phyloP scores from a whole-genome alignment of 2,329 filamentous ascomycete species.

The Calonectria multiphialidica region DNA sequence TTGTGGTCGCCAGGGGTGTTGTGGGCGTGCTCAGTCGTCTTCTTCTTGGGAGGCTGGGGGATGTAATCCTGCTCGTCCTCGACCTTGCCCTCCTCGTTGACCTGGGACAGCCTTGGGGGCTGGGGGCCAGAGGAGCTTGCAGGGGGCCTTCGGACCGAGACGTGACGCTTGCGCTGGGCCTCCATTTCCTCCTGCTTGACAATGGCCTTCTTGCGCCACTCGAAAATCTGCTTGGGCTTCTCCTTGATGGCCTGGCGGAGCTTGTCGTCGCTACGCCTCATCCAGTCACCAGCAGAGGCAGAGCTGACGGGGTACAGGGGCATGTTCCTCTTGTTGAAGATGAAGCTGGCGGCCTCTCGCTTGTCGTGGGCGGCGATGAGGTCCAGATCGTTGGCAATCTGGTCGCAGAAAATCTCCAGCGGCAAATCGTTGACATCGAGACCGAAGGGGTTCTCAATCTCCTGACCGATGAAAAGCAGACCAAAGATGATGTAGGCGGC shows the following conservation, averaged over 20 bases:
- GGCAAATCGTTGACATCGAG: constrained; percentile 86
- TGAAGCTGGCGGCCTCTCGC: constrained; percentile 46
- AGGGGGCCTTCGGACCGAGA: neutral
- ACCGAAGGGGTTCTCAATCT: constrained; percentile 90
- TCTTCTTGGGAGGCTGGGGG: constrained; percentile 8
- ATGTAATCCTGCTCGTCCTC: constrained; percentile 9
- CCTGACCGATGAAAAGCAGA: constrained; percentile 78
- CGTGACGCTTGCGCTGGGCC: constrained; percentile 13
- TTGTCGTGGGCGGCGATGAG: constrained; percentile 71
- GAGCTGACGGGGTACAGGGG: constrained; percentile 68
- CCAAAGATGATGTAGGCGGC: constrained; percentile 88
- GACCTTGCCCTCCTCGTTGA: constrained; percentile 1
- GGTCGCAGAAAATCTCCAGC: constrained; percentile 81
- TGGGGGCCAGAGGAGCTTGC: neutral
- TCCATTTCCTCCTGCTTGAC: constrained; percentile 37
- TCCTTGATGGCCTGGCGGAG: constrained; percentile 54
- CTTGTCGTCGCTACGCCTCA: constrained; percentile 55
- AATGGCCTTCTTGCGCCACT: constrained; percentile 44
- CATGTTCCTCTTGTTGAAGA: constrained; percentile 57
- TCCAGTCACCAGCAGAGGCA: constrained; percentile 52
- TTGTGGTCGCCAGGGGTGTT: constrained; percentile 37
- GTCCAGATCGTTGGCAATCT: constrained; percentile 80
- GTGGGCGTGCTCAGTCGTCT: constrained; percentile 22
- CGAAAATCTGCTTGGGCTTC: constrained; percentile 53
- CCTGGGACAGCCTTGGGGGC: neutral